Evolutionary conservation across 768 basidiomycete genomes (phyloP), one percentile per base, ranked within the genome.

Genomic region (Sarcodon aspratus): DNA sequence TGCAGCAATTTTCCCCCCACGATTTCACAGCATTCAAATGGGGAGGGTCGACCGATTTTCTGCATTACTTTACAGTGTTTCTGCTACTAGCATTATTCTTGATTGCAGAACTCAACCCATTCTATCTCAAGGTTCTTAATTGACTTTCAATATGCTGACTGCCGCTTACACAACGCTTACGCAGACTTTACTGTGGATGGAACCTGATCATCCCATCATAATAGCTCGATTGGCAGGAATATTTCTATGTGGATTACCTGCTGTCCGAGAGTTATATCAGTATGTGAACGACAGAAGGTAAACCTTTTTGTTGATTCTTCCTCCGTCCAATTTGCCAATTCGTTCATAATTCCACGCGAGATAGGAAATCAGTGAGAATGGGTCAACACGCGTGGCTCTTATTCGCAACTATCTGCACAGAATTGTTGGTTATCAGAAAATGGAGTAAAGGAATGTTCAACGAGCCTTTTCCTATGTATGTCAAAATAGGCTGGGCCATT

Each of bases 21-120:
- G 88, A 90, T 57, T 92, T 86, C 67, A 91, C 87, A 13, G 76
- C 84, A 9, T 91, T 91, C 71, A 79, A 85, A 59, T 92, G 89
- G 89, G 88, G 82, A 55, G 76, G 76, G 31, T 85, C 87, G 1
- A 79, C 85, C 8, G 71, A 73, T 35, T 85, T 89, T 59, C 67
- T 74, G 38, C 80, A 89, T 63, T 91, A 86, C 59, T 64, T 80
- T 52, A 76, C 74, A 0, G 88, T 91, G 34, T 85, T 91, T 12
- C 55, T 84, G 27, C 69, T 91, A 43, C 74, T 91, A 35, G 79
- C 80, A 6, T 79, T 82, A 31, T 91, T 91, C 61, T 72, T 92
- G 45, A 84, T 80, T 51, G 89, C 87, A 50, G 89, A 92, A 63
- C 70, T 92, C 47, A 89, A 85, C 59, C 86, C 88, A 5, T 92